phyloP scores from a whole-genome alignment of 1,139 yeast species.

The Taphrina wiesneri region DNA sequence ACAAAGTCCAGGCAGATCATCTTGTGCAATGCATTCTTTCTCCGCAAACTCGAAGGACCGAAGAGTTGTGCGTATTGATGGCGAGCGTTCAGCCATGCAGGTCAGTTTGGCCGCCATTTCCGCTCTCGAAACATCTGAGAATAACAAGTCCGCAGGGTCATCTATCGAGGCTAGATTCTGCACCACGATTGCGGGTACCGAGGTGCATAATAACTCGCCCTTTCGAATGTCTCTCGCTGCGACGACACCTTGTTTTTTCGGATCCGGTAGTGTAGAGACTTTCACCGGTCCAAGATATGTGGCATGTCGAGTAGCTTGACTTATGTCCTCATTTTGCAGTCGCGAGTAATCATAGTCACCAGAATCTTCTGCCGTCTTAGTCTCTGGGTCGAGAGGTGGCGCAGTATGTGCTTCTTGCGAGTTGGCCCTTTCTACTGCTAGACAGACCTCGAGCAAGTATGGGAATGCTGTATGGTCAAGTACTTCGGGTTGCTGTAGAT shows the following conservation, averaged over 20 bases:
- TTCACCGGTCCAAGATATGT: constrained; percentile 2
- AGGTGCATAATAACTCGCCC: constrained; percentile 16
- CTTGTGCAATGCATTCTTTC: neutral
- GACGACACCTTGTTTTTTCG: constrained; percentile 6
- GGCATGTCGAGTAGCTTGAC: neutral
- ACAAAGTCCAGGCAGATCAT: neutral
- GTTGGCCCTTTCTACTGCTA: neutral
- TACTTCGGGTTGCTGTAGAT: neutral
- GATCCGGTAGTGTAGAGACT: constrained; percentile 1
- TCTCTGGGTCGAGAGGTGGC: neutral
- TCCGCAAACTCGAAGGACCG: neutral
- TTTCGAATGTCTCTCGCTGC: constrained; percentile 3
- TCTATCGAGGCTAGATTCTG: neutral
- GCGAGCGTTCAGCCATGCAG: neutral
- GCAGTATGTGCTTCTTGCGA: too few relatives aligned
- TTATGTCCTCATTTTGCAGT: neutral
- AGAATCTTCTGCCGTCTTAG: neutral
- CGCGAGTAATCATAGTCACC: constrained; percentile 14
- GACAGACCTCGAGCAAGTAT: constrained; percentile 17
- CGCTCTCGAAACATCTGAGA: constrained; percentile 15
- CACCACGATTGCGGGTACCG: constrained; percentile 11
- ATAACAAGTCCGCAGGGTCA: constrained; percentile 1
- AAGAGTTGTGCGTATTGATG: neutral
- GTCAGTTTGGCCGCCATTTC: constrained; percentile 20
- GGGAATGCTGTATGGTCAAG: neutral